These are phyloP conservation scores for Fusarium sp. DNA, from an alignment of 2,329 filamentous ascomycete genomes.

Conservation along the genomic window DNA sequence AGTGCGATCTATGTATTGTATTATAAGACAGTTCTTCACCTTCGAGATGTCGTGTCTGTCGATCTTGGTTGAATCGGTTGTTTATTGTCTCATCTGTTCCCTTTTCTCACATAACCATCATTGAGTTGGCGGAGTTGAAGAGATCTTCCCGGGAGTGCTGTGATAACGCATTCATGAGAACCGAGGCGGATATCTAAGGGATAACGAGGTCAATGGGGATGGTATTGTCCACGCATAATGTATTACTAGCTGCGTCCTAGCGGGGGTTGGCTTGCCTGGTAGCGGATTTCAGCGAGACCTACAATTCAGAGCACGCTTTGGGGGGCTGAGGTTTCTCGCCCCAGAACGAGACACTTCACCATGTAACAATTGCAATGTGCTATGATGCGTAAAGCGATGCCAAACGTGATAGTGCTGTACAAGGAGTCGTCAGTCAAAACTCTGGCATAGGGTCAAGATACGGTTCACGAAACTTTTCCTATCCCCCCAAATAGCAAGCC, in stretches of 20 bases:
- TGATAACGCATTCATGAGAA: conserved; percentile 38
- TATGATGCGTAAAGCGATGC: neutral
- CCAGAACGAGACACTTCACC: conserved; percentile 1
- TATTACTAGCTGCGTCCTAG: conserved; percentile 38
- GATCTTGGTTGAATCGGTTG: conserved; percentile 23
- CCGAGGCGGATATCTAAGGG: conserved; percentile 15
- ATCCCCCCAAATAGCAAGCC: neutral
- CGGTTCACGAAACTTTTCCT: neutral
- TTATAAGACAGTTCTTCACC: conserved; percentile 32
- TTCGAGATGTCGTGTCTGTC: conserved; percentile 20
- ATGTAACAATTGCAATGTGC: conserved; percentile 29
- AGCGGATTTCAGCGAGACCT: conserved; percentile 37
- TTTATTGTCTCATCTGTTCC: conserved; percentile 26
- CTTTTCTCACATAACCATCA: conserved; percentile 29
- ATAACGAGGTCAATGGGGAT: conserved; percentile 13
- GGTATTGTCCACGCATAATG: conserved; percentile 22
- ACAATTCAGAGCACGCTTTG: conserved; percentile 35
- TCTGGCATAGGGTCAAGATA: neutral
- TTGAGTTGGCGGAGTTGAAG: conserved; percentile 33
- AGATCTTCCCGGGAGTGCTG: conserved; percentile 27
- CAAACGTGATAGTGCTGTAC: neutral
- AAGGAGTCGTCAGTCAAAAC: neutral
- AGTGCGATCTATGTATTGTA: conserved; percentile 39
- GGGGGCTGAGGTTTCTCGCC: conserved; percentile 27
- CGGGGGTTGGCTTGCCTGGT: conserved; percentile 23